Base-by-base conservation (phyloP, 2,329 filamentous ascomycete species). In the Pyrenochaeta sp. region DNA sequence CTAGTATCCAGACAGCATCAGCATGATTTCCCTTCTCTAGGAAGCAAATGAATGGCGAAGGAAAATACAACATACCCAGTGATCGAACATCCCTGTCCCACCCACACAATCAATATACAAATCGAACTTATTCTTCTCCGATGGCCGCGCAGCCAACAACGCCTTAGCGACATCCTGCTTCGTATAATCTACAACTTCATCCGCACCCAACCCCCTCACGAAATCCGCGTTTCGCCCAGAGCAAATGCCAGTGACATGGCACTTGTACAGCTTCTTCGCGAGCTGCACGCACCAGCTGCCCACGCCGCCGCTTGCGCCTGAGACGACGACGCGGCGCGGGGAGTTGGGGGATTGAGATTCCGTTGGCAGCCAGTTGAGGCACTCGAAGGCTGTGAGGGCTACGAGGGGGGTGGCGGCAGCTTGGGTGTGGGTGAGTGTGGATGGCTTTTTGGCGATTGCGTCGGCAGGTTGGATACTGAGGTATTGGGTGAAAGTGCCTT, bases 81-180 rank as follows among this genome's bases (percentile, higher is more conserved):
- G 46, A 7, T 54, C 43, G 54, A 76, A 82, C 14, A 82, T 63
- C 2, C 74, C 58, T 31, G 80, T 76, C 15, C 72, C 72, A 9
- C 80, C 80, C 4, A 77, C 70, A 30, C 74, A 77, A 53, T 83
- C 80, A 30, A 81, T 70, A 37, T 82, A 73, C 29, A 74, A 55
- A 55, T 81, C 71, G 15, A 56, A 65, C 34, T 65, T n/a, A n/a
- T n/a, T 60, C 30, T 76, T 73, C 1, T 67, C 55, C 2, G 35
- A 29, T 47, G n/a, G 51, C 21, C 15, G 49, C 23, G 72, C 50
- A 0, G 58, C 49, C 1, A 74, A 50, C 1, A 82, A 55, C 1
- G 53, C 48, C 13, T 51, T 34, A 4, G 68, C 50, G 0, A 61
- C 48, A 44, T 76, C 66, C 6, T 65, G 56, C 4, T 56, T 64